Base-by-base conservation (phyloP, 306 rosid species). In the Prunus mume region DNA sequence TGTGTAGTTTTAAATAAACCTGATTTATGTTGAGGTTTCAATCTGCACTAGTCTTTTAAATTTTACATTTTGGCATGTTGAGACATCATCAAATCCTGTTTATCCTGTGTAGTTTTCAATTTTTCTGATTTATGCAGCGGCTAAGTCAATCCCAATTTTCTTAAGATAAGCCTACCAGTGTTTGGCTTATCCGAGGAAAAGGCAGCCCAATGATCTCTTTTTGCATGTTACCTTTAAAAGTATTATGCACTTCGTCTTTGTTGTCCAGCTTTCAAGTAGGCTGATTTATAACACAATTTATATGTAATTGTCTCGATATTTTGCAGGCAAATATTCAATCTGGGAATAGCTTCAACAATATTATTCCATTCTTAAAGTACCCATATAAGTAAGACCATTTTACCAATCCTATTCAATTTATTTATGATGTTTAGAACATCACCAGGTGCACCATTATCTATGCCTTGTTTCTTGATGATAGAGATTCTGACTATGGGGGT, bases 261-360 rank as follows among this genome's bases (percentile, higher is more conserved):
- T 28, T 52, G 7, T 70, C 17, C 34, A n/a, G 15, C 32, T 52
- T 70, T 70, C 47, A 52, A n/a, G 17, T 52, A 4, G 13, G 10
- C 46, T 50, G 61, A 46, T 68, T 27, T 15, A 27, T 47, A 47
- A 14, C 30, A n/a, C 64, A 54, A 25, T 19, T 6, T 28, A 54
- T 38, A 12, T 28, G 28, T 6, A 12, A 30, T n/a, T 54, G 63
- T 25, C 63, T 32, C 0, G 6, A 7, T 22, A 38, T 20, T 28
- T 34, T 34, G 83, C 86, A 94, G 98, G 73, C 58, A 70, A 84
- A 89, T 19, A 84, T 79, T 65, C 83, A 78, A 66, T 87, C 97
- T 32, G 98, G 97, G 79, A 90, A 94, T 81, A 94, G 96, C 88
- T 90, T 90, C 64, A 69, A 70, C 82, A 87, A 76, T 78, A 93